These are phyloP conservation scores for Globisporangium cederbergense DNA, from an alignment of 352 stramenopile genomes.

Conservation along the genomic window DNA sequence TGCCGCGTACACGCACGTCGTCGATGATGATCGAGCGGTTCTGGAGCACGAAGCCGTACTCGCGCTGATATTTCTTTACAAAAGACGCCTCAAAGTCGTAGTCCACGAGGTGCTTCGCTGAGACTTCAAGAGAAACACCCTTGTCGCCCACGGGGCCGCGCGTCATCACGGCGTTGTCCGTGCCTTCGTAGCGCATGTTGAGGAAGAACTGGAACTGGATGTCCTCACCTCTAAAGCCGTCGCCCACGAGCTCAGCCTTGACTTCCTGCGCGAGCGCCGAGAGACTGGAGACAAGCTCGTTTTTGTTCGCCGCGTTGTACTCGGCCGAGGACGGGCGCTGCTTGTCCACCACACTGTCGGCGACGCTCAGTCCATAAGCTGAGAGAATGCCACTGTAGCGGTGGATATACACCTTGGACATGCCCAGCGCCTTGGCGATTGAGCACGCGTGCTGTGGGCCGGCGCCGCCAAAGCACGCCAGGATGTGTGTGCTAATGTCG, in stretches of 20 bases:
- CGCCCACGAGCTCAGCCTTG: slow-evolving; percentile 62
- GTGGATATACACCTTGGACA: slow-evolving; percentile 98
- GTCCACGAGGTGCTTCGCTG: slow-evolving; percentile 28
- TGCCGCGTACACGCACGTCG: slow-evolving; percentile 96
- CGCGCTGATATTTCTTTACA: slow-evolving; percentile 91
- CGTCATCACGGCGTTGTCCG: slow-evolving; percentile 98
- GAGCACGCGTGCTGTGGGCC: slow-evolving; percentile 97
- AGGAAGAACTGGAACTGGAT: slow-evolving; percentile 95
- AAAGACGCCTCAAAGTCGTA: slow-evolving; percentile 91
- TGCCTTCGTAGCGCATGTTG: slow-evolving; percentile 98
- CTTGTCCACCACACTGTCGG: slow-evolving; percentile 97
- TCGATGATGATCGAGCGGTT: slow-evolving; percentile 94
- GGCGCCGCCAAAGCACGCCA: slow-evolving; percentile 98
- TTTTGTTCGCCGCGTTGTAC: slow-evolving; percentile 58
- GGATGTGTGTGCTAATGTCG: slow-evolving; percentile 94
- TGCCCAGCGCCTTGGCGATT: slow-evolving; percentile 94
- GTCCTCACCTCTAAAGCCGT: slow-evolving; percentile 86
- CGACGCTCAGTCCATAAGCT: slow-evolving; percentile 96
- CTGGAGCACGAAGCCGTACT: slow-evolving; percentile 97
- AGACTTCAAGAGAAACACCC: slow-evolving; percentile 26
- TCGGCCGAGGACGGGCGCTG: slow-evolving; percentile 86
- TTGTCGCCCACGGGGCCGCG: slow-evolving; percentile 53
- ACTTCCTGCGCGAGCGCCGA: slow-evolving; percentile 55
- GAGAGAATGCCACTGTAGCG: slow-evolving; percentile 98
- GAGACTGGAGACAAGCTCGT: slow-evolving; percentile 40